Conservation (phyloP, 2,329 filamentous ascomycete species). For the Xylaria digitata region DNA sequence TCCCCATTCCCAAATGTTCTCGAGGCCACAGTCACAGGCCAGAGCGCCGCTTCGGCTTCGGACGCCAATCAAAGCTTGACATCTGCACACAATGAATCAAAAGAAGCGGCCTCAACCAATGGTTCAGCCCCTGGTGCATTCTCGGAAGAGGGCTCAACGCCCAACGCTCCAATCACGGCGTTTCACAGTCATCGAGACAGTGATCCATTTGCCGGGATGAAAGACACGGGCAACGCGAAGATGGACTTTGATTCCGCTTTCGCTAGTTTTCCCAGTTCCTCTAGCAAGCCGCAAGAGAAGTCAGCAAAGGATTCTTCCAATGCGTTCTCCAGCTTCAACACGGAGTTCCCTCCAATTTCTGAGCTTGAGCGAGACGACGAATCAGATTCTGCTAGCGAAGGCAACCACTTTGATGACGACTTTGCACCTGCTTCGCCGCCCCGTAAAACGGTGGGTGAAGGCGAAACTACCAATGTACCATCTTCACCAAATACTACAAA, state of each 20-base stretch:
- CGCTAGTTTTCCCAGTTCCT: slow-evolving; percentile 73
- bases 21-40: slow-evolving; percentile 54
- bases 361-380: slow-evolving; percentile 85
- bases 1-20: slow-evolving; percentile 67
- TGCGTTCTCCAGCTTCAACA: slow-evolving; percentile 66
- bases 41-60: slow-evolving; percentile 51
- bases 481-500: slow-evolving; percentile 47
- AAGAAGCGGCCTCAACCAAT: slow-evolving; percentile 47
- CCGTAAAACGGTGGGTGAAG: slow-evolving; percentile 50
- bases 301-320: slow-evolving; percentile 56
- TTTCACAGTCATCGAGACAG: slow-evolving; percentile 49
- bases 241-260: slow-evolving; percentile 89
- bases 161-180: slow-evolving; percentile 43
- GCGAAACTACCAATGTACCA: slow-evolving; percentile 44
- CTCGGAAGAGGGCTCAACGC: slow-evolving; percentile 56
- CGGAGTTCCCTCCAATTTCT: slow-evolving; percentile 94
- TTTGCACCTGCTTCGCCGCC: slow-evolving; percentile 75
- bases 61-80: slow-evolving; percentile 49
- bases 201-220: slow-evolving; percentile 65
- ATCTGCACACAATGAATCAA: slow-evolving; percentile 43
- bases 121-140: slow-evolving; percentile 64
- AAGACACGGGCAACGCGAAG: slow-evolving; percentile 71
- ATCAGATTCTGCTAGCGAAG: slow-evolving; percentile 82
- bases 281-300: slow-evolving; percentile 61
- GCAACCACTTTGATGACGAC: slow-evolving; percentile 91